Evolutionary conservation across 805 yeast species (phyloP), one percentile per base, ranked within the genome.

Genomic region (Pichia phayaonensis): DNA sequence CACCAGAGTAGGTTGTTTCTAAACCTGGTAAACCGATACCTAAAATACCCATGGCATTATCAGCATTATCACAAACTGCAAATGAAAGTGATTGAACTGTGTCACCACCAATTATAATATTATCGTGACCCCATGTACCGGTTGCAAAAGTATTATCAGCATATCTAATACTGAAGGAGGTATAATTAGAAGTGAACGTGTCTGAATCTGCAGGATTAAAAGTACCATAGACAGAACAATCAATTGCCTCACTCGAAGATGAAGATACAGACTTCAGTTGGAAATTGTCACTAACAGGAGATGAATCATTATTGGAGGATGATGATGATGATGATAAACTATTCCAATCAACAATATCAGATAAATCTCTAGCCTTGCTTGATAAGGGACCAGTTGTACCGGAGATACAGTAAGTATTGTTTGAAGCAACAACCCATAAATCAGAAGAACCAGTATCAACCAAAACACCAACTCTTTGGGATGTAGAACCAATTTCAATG

Each of bases 361-460:
- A 20, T 4, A 10, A 8, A 2, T 45, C 22, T 18, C 51, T 45
- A 18, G 43, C 48, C 36, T 53, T 53, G n/a, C 31, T 44, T 5
- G 23, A 44, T 31, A 53, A 50, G 1, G 57, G 18, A 10, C 54
- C 56, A 2, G 49, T 21, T 1, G 61, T 50, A 7, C 56, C 56
- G 7, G 50, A 18, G 31, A 40, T 26, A 59, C 81, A 77, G 50
- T 71, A 75, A 1, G 83, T 75, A 59, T 80, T 80, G 42, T 67
- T 59, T 1, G 75, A 62, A 23, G 73, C 70, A 54, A 77, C 72
- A 21, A 84, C 79, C 88, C 88, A 84, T 18, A 86, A 67, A 62
- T 85, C 92, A 0, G 86, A 76, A 0, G 90, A 83, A 3, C 92
- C 94, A 0, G 92, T 85, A 59, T 85, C 94, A 16, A 85, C 64